phyloP scores from a whole-genome alignment of 331 rosid species.

The Malus hybrid region DNA sequence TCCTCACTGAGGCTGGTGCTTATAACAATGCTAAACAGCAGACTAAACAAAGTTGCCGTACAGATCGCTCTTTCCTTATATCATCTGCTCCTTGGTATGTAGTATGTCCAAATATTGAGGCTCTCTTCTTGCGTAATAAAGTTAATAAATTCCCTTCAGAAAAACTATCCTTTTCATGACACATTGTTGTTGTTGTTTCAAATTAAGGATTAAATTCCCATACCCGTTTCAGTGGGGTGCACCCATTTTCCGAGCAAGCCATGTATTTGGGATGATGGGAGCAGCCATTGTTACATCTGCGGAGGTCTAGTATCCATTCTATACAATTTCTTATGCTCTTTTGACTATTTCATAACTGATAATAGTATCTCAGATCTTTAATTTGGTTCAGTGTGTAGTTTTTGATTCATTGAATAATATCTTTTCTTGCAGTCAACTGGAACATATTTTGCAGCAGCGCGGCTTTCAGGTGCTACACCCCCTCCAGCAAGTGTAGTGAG shows the following conservation, averaged over 20 bases:
- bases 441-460: conserved; percentile 72
- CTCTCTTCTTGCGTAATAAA: background rate
- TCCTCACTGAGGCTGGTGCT: conserved; percentile 90
- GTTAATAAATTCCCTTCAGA: conserved; percentile 10
- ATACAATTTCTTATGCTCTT: background rate
- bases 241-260: conserved; percentile 93
- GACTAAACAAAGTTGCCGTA: conserved; percentile 73
- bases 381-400: no score
- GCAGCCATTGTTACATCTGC: conserved; percentile 90
- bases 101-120: background rate
- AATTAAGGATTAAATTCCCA: conserved; percentile 71
- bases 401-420: conserved; percentile 11
- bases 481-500: conserved; percentile 80
- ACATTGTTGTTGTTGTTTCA: conserved; percentile 1
- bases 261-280: conserved; percentile 95
- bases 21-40: conserved; percentile 41
- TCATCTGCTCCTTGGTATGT: conserved; percentile 86
- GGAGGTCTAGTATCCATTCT: conserved; percentile 40
- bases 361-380: background rate
- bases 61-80: conserved; percentile 65
- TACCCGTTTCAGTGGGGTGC: conserved; percentile 98
- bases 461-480: conserved; percentile 95
- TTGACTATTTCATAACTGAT: background rate
- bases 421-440: conserved; percentile 75
- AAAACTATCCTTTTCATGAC: conserved; percentile 3